Percentiles rank a stretch among this genome's conserved stretches.
phyloP scores from a whole-genome alignment of 2,329 filamentous ascomycete genomes.

The Fusarium veterinarium region DNA sequence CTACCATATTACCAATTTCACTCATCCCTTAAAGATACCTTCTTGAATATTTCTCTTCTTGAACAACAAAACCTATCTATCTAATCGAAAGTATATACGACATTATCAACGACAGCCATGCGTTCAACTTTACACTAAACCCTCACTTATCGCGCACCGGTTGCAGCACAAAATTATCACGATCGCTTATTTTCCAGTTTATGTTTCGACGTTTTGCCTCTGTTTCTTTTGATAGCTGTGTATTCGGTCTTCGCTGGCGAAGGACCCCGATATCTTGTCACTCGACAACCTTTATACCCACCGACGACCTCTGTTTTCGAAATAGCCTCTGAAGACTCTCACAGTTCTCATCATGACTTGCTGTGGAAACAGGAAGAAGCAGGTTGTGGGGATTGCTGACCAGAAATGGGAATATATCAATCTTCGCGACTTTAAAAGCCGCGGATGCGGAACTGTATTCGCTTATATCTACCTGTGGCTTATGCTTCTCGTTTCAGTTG shows the following conservation, averaged over 20 bases:
- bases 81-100: constrained; percentile 3
- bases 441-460: constrained; percentile 79
- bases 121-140: constrained; percentile 21
- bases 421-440: constrained; percentile 82
- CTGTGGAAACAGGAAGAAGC: constrained; percentile 71
- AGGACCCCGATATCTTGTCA: constrained; percentile 51
- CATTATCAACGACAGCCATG: constrained; percentile 32
- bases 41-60: background rate
- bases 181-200: constrained; percentile 28
- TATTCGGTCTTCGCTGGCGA: constrained; percentile 64
- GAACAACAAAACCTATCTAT: background rate
- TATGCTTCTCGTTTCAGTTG: constrained; percentile 79
- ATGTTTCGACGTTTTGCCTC: background rate
- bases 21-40: background rate
- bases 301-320: constrained; percentile 23
- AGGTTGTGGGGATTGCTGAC: constrained; percentile 77
- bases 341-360: constrained; percentile 67
- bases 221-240: constrained; percentile 43
- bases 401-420: constrained; percentile 95
- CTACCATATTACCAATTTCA: background rate
- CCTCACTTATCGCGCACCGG: constrained; percentile 33
- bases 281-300: constrained; percentile 27
- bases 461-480: constrained; percentile 90
- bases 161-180: constrained; percentile 34
- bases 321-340: constrained; percentile 17